Evolutionary conservation across 805 yeast species (phyloP), one percentile per base, ranked within the genome.

Genomic region (Candida insectorum): DNA sequence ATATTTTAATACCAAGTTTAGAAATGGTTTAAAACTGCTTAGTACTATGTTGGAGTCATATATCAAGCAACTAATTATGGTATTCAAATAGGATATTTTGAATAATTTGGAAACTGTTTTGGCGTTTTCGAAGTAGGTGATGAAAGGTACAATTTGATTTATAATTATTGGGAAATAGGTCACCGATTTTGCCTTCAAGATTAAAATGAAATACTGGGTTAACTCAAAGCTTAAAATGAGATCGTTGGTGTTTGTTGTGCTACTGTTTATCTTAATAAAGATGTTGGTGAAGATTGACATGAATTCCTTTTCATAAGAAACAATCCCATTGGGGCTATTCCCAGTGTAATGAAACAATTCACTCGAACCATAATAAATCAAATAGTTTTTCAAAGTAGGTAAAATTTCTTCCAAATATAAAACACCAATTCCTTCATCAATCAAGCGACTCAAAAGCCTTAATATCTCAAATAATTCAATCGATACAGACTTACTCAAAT

Each of bases 381-480:
- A 60, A 49, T 74, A 85, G 59, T 86, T 86, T 47, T 82, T 83
- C 37, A 93, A 60, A 12, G 85, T 71, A 6, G 89, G 82, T 52
- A 73, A 63, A 28, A 84, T 69, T 44, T 89, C 97, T 46, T 85
- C 95, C 28, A 87, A 49, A 51, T 79, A 81, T 60, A 77, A 63
- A 13, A 79, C 60, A 4, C 86, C 83, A 48, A 74, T 65, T 6
- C 54, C 58, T 19, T 43, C 43, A 26, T 40, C 41, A 11, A 45
- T 25, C 37, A 65, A 57, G 1, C 57, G 45, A 21, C 41, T 50
- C 33, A 85, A 57, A 28, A 65, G 53, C 32, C 70, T 76, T 45
- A 87, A 79, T 29, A 81, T 59, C 34, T 69, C 68, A 96, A 97
- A 91, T 68, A 88, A 78, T 20, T 68, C 58, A 5, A 85, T 83